Conservation (phyloP, 139 green algal species). For the Micractinium conductrix region DNA sequence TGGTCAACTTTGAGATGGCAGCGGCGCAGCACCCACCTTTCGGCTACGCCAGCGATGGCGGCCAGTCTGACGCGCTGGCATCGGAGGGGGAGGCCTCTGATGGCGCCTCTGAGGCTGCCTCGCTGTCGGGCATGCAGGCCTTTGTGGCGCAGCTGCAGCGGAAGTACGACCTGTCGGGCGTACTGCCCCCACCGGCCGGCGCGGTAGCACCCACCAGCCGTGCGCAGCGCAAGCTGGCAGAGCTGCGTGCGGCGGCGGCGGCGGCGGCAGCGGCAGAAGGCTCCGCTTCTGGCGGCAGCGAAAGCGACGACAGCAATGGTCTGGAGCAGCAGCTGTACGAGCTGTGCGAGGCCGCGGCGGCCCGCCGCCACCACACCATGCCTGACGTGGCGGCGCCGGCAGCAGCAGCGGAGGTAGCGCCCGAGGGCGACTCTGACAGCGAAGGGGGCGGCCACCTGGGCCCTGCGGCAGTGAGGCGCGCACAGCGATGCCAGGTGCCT, state of each 20-base stretch:
- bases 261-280: background rate
- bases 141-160: constrained; percentile 17
- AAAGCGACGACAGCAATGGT: background rate
- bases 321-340: background rate
- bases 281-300: background rate
- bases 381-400: no score
- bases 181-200: background rate
- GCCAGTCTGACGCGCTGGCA: background rate
- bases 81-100: background rate
- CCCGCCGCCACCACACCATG: background rate
- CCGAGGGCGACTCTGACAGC: background rate
- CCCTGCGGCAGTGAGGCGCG: background rate
- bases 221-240: constrained; percentile 1
- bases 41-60: background rate
- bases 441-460: constrained; percentile 20
- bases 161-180: background rate
- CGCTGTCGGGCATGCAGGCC: background rate
- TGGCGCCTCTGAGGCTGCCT: background rate
- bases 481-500: background rate
- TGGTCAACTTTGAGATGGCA: no score
- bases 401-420: no score
- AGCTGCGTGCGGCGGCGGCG: constrained; percentile 1
- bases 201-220: background rate
- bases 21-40: no score
- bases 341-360: no score